Evolutionary conservation across 495 filamentous ascomycete species (phyloP).

Genomic region (Penicillium maclennaniae): DNA sequence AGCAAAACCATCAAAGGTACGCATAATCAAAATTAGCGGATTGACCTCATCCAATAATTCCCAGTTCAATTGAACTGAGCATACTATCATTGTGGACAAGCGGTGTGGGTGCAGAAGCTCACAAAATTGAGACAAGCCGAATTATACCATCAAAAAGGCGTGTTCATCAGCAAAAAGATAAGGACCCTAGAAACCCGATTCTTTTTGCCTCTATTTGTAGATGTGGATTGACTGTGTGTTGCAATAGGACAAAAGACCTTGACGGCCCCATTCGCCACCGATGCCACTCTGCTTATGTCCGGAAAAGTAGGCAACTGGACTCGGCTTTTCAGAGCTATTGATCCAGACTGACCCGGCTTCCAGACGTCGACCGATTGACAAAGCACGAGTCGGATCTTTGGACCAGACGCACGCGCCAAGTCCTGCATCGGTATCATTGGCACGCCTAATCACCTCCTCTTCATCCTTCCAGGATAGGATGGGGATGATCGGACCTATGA

Average conservation of each 20-base stretch:
- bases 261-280: background rate
- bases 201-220: background rate
- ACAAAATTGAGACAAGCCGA: too few relatives aligned
- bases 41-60: too few relatives aligned
- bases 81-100: too few relatives aligned
- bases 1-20: too few relatives aligned
- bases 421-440: background rate
- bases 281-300: background rate
- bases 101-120: too few relatives aligned
- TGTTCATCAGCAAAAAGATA: too few relatives aligned
- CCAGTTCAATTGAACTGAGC: too few relatives aligned
- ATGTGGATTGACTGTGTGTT: background rate
- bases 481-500: background rate
- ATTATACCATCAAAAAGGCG: too few relatives aligned
- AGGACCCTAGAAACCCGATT: too few relatives aligned
- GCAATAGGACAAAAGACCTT: background rate
- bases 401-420: background rate
- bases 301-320: background rate
- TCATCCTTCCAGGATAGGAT: background rate
- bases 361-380: background rate
- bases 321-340: background rate
- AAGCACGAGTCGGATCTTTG: background rate
- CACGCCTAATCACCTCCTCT: background rate
- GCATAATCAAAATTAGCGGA: too few relatives aligned
- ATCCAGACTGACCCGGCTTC: background rate